Evolutionary conservation across 1,284 basidiomycete species (phyloP), one percentile per base, ranked within the genome.

Genomic region (Ceratobasidium papillatum): DNA sequence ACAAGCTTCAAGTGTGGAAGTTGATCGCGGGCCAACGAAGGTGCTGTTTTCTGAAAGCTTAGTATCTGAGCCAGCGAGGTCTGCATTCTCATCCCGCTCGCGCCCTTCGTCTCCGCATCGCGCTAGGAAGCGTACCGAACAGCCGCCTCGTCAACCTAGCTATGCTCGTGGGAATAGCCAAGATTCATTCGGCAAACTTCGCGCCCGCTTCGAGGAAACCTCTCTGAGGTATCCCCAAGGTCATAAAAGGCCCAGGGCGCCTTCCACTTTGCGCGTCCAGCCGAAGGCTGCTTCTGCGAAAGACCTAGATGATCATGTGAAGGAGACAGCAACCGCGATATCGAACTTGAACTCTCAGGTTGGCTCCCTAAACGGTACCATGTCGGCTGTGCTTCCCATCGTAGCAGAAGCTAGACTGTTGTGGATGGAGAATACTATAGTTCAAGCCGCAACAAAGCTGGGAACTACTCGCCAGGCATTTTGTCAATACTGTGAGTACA

Each of bases 401-500:
- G 64, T 66, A 1, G 64, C 49, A 11, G 64, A 66, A 22, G 64
- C 49, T 11, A 66, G 64, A 30, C 34, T 66, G 1, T 12, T 66
- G 17, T 66, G 64, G 64, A 66, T 66, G 64, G 64, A 66, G 32
- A 52, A 34, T 25, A 54, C 64, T 9, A 47, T 66, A 32, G 36
- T 66, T 32, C 12, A 25, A 32, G 49, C 64, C 5, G 47, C 22
- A 17, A 66, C 64, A n/a, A 66, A 66, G 30, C 64, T 66, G 22
- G 47, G 30, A 32, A 66, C 64, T 3, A 66, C 47, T 25, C 45
- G 49, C 14, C 64, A 25, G 17, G 64, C 64, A 66, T 51, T 66
- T 22, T 66, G 47, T 17, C 43, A 66, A 66, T 66, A 66, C 22
- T 66, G 64, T 66, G 45, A 66, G 64, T 47, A n/a, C n/a, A 32